phyloP scores from a whole-genome alignment of 169 alveolate genomes.

The Miamiensis avidus region DNA sequence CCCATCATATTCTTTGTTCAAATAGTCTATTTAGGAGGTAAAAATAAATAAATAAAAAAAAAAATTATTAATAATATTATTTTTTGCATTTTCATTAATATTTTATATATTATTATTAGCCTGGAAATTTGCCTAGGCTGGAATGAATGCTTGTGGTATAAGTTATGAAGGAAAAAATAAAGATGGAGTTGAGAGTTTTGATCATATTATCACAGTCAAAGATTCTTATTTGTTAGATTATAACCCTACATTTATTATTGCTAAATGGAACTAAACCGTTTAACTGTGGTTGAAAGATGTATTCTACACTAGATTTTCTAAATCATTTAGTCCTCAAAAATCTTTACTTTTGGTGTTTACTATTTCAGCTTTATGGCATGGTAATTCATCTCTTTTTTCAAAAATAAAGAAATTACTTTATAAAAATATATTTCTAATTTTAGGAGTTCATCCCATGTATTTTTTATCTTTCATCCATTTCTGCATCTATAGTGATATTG shows the following conservation, averaged over 20 bases:
- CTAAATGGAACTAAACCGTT: constrained; percentile 19
- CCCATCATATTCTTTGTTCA: background rate
- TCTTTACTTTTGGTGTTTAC: background rate
- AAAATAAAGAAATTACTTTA: no score
- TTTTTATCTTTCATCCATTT: constrained; percentile 11
- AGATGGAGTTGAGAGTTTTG: background rate
- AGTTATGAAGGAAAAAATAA: background rate
- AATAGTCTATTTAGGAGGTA: constrained; percentile 2
- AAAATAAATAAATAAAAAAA: background rate
- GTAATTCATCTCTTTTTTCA: background rate
- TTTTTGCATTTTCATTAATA: no score
- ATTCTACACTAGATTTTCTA: constrained; percentile 3
- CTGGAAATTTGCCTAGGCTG: constrained; percentile 20
- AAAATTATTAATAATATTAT: background rate
- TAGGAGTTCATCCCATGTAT: constrained; percentile 14
- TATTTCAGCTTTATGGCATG: constrained; percentile 19
- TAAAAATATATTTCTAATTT: no score
- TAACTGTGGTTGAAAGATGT: constrained; percentile 18
- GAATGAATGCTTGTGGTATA: constrained; percentile 21
- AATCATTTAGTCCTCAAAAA: background rate
- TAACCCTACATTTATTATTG: background rate
- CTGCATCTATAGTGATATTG: background rate
- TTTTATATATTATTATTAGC: background rate
- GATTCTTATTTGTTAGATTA: background rate
- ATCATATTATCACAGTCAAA: background rate